phyloP scores from a whole-genome alignment of 2,329 filamentous ascomycete species.

The Pseudogymnoascus sp. region DNA sequence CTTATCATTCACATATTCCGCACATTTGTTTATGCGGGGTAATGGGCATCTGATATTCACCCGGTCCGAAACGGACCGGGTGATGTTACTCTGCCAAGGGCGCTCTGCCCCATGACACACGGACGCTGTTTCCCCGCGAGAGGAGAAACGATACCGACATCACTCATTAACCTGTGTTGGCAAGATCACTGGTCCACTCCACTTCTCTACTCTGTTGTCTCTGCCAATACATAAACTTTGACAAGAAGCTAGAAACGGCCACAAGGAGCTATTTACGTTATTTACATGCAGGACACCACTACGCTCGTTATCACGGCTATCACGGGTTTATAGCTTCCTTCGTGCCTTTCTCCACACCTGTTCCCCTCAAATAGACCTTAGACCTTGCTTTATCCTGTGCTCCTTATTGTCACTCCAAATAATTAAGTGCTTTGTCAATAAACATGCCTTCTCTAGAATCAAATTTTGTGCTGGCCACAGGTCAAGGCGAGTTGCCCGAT shows the following conservation, averaged over 20 bases:
- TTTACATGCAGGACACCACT: not conserved
- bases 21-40: not conserved
- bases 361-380: not conserved
- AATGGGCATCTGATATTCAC: not conserved
- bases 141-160: not conserved
- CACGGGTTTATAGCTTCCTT: not conserved
- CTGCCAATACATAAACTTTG: not conserved
- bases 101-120: not conserved
- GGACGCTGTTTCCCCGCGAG: not conserved
- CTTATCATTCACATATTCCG: not conserved
- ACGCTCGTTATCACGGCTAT: not conserved
- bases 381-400: not conserved
- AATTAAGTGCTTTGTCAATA: not conserved
- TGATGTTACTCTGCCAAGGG: not conserved
- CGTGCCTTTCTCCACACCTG: not conserved
- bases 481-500: constrained; percentile 33
- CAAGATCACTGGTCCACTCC: not conserved
- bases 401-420: not conserved
- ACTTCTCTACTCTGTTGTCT: not conserved
- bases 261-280: not conserved
- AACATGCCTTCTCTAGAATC: not conserved
- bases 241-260: not conserved
- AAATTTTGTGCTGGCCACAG: constrained; percentile 10
- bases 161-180: not conserved
- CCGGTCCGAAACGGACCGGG: not conserved